Evolutionary conservation across 2,329 filamentous ascomycete species (phyloP).

Genomic region (Botryotinia narcissicola): DNA sequence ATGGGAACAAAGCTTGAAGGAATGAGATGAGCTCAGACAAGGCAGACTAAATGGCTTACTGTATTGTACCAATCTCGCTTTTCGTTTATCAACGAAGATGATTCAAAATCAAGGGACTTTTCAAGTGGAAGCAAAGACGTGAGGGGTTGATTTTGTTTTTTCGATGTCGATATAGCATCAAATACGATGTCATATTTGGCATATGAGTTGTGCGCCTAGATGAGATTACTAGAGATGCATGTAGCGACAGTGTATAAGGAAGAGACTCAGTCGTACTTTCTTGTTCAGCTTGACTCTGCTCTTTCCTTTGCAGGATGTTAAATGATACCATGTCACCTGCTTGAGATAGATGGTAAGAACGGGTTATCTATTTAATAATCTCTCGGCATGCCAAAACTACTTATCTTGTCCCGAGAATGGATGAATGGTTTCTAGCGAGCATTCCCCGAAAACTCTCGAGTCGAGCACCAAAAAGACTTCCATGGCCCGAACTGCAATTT

Average conservation of each 20-base stretch:
- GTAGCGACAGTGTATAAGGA: neutral
- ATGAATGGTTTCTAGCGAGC: neutral
- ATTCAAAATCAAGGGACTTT: neutral
- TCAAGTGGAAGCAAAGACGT: neutral
- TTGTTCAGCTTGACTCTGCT: neutral
- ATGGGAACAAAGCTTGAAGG: neutral
- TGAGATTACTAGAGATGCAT: neutral
- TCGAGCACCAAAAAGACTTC: neutral
- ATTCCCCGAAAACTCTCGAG: neutral
- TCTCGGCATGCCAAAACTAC: neutral
- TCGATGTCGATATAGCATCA: accelerated
- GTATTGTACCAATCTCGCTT: neutral
- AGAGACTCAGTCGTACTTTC: neutral
- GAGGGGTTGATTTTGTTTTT: neutral
- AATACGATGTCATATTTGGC: neutral
- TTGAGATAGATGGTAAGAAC: neutral
- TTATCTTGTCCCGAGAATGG: neutral
- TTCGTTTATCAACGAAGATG: neutral
- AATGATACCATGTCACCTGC: neutral
- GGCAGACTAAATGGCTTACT: neutral
- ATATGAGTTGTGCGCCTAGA: neutral
- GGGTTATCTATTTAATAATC: neutral
- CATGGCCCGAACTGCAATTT: neutral
- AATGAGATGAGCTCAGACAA: neutral
- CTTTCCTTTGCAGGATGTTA: neutral